These are phyloP conservation scores for Lentinula lateritia DNA, from an alignment of 768 basidiomycete genomes.

Conservation along the genomic window DNA sequence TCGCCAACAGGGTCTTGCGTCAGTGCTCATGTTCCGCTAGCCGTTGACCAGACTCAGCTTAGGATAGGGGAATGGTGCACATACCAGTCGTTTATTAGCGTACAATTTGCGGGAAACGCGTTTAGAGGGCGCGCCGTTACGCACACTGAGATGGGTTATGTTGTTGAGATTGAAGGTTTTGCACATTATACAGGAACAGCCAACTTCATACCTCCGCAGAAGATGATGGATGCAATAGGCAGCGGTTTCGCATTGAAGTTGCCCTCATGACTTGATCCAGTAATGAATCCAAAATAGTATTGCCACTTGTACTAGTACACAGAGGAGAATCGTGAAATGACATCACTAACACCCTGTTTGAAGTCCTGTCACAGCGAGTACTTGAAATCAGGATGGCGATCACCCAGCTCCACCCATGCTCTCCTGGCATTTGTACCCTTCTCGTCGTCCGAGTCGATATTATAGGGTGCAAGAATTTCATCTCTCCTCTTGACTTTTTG, in stretches of 20 bases:
- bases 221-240: neutral
- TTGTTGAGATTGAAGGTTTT: slow-evolving; percentile 24
- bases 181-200: slow-evolving; percentile 26
- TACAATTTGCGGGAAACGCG: slow-evolving; percentile 12
- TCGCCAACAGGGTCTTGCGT: slow-evolving; percentile 35
- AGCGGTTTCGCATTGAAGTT: neutral
- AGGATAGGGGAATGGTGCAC: slow-evolving; percentile 16
- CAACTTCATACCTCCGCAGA: neutral
- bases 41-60: slow-evolving; percentile 23
- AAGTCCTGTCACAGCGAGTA: slow-evolving; percentile 16
- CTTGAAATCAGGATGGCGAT: slow-evolving; percentile 29
- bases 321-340: neutral
- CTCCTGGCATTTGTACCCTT: slow-evolving; percentile 18
- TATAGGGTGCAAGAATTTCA: slow-evolving; percentile 24
- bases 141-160: slow-evolving; percentile 8
- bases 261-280: neutral
- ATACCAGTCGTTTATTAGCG: slow-evolving; percentile 30
- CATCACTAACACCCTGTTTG: neutral
- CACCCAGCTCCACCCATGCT: slow-evolving; percentile 31
- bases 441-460: slow-evolving; percentile 21
- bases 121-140: slow-evolving; percentile 22
- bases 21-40: slow-evolving; percentile 30
- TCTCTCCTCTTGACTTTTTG: slow-evolving; percentile 25
- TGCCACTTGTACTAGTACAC: neutral
- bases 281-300: neutral